Percentiles rank a stretch among this genome's conserved stretches.
Conservation (phyloP, 768 basidiomycete genomes). For the Mycena amicta region DNA sequence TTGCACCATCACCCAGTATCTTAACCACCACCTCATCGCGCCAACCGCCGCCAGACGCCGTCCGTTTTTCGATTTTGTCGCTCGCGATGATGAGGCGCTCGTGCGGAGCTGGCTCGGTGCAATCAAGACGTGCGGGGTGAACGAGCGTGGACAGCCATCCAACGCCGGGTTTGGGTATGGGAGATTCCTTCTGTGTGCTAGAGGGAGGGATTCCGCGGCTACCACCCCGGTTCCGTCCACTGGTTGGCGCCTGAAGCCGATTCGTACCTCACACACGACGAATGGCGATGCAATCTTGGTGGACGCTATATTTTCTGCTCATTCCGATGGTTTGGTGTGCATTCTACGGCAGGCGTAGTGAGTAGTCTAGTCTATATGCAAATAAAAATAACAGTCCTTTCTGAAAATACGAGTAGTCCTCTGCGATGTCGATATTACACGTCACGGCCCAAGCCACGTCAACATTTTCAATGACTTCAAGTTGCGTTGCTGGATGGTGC, state of each 20-base stretch:
- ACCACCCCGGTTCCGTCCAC: slow-evolving; percentile 20
- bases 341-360: slow-evolving; percentile 58
- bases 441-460: too few relatives aligned
- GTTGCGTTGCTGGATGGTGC: too few relatives aligned
- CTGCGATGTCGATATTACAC: neutral
- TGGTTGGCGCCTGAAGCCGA: neutral
- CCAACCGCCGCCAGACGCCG: slow-evolving; percentile 62
- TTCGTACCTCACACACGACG: neutral
- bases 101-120: slow-evolving; percentile 77
- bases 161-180: slow-evolving; percentile 87
- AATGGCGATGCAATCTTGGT: slow-evolving; percentile 34
- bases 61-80: slow-evolving; percentile 77
- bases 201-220: slow-evolving; percentile 67
- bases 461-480: too few relatives aligned
- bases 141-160: slow-evolving; percentile 80
- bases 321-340: slow-evolving; percentile 83
- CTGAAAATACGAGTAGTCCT: neutral
- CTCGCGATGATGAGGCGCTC: slow-evolving; percentile 59
- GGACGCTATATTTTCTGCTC: slow-evolving; percentile 83
- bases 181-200: slow-evolving; percentile 57
- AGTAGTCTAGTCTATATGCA: neutral
- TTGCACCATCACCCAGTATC: slow-evolving; percentile 69
- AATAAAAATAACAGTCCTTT: neutral
- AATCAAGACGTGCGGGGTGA: slow-evolving; percentile 83
- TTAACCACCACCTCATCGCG: slow-evolving; percentile 69